These are phyloP conservation scores for Clavispora phyllophila DNA, from an alignment of 805 yeast species.

Conservation along the genomic window DNA sequence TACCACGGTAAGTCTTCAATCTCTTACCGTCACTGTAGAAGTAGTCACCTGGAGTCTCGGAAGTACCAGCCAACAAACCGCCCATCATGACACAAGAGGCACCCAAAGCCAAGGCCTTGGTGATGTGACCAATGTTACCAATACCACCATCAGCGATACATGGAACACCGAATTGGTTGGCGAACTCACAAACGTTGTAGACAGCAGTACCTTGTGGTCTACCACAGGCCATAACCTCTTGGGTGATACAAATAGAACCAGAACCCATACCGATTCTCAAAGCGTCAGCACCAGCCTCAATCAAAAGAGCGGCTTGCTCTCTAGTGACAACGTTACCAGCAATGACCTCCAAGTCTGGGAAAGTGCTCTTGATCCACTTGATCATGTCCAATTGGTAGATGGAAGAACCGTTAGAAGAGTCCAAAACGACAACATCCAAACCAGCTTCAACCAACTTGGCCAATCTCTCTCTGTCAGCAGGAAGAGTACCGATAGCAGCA, in stretches of 20 bases:
- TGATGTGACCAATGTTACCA: constrained; percentile 96
- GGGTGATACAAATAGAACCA: constrained; percentile 98
- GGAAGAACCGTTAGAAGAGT: constrained; percentile 98
- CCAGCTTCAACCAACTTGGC: constrained; percentile 87
- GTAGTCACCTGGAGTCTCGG: constrained; percentile 98
- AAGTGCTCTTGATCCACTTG: constrained; percentile 78
- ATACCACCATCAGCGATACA: constrained; percentile 99
- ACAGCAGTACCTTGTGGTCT: constrained; percentile 99
- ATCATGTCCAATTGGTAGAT: constrained; percentile 91
- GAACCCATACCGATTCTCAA: constrained; percentile 99
- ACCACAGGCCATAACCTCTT: constrained; percentile 99
- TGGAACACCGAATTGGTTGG: constrained; percentile 94
- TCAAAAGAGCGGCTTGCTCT: constrained; percentile 93
- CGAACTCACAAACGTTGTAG: constrained; percentile 87
- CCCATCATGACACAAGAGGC: constrained; percentile 99
- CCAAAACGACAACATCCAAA: constrained; percentile 90
- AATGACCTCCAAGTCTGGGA: constrained; percentile 79
- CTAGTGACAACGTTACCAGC: constrained; percentile 99
- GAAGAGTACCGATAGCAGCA: constrained; percentile 96
- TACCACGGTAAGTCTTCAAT: constrained; percentile 95
- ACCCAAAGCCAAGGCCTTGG: constrained; percentile 94
- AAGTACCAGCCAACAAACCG: constrained; percentile 96
- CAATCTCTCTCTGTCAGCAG: constrained; percentile 82
- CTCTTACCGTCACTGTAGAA: constrained; percentile 98
- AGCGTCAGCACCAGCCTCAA: constrained; percentile 93